Percentiles rank a stretch among this genome's conserved stretches.
phyloP scores from a whole-genome alignment of 768 basidiomycete genomes.

The Holtermanniella nyarrowii region DNA sequence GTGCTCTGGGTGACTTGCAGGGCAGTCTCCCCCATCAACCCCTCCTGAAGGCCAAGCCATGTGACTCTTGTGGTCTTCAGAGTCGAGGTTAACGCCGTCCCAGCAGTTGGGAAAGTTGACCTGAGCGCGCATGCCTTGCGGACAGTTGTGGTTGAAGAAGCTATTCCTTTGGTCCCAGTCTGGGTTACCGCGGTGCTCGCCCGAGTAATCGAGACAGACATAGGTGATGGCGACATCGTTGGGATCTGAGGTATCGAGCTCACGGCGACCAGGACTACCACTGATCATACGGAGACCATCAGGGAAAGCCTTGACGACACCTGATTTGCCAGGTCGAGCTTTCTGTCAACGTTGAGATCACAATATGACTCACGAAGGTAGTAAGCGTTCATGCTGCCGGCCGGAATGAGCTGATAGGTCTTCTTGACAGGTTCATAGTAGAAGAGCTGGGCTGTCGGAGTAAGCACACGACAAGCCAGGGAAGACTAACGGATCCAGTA shows the following conservation, averaged over 20 bases:
- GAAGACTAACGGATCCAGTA: constrained; percentile 33
- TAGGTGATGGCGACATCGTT: constrained; percentile 38
- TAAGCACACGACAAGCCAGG: neutral
- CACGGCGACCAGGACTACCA: constrained; percentile 38
- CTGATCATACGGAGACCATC: constrained; percentile 42
- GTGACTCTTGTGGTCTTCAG: constrained; percentile 39
- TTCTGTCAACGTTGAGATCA: too few relatives aligned
- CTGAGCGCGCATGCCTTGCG: constrained; percentile 40
- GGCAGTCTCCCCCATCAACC: constrained; percentile 37
- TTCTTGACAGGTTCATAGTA: constrained; percentile 36
- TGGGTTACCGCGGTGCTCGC: constrained; percentile 14
- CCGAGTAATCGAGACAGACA: constrained; percentile 38
- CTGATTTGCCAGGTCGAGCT: constrained; percentile 1
- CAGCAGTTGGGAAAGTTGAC: constrained; percentile 43
- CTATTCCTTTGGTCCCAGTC: constrained; percentile 37
- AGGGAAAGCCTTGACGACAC: constrained; percentile 39
- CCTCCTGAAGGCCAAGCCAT: constrained; percentile 40
- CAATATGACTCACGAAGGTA: constrained; percentile 38
- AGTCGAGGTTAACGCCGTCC: constrained; percentile 42
- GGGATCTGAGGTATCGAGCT: constrained; percentile 29
- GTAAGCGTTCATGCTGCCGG: constrained; percentile 35
- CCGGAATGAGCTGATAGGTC: constrained; percentile 32
- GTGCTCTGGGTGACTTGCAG: constrained; percentile 37
- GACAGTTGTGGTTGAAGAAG: constrained; percentile 42
- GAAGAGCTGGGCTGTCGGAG: constrained; percentile 32